Evolutionary conservation across 1,284 basidiomycete genomes (phyloP).

Genomic region (Xanthoconium separans): DNA sequence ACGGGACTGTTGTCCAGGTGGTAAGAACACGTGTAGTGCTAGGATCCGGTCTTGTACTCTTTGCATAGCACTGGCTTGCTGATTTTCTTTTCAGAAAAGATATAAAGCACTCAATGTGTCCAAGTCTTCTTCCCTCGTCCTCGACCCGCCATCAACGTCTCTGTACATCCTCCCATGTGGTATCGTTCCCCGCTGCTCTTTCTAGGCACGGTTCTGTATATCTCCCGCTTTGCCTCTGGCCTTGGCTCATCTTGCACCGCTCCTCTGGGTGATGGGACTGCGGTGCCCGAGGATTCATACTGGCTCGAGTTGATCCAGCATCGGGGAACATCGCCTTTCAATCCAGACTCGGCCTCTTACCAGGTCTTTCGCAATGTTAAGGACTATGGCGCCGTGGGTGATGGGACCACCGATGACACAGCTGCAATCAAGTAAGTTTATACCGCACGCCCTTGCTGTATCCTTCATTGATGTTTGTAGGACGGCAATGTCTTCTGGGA

Average conservation of each 20-base stretch:
- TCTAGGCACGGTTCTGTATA: slow-evolving; percentile 12
- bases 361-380: slow-evolving; percentile 54
- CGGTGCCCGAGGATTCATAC: slow-evolving; percentile 43
- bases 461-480: slow-evolving; percentile 14
- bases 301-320: slow-evolving; percentile 55
- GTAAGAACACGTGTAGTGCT: no score
- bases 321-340: slow-evolving; percentile 63
- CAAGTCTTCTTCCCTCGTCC: no score
- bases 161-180: no score
- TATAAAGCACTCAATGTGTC: no score
- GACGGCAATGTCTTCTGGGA: slow-evolving; percentile 25
- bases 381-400: slow-evolving; percentile 31
- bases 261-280: slow-evolving; percentile 18
- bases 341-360: slow-evolving; percentile 53
- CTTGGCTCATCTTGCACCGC: slow-evolving; percentile 26
- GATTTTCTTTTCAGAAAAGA: no score
- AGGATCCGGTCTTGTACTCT: no score
- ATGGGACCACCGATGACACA: slow-evolving; percentile 32
- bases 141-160: no score
- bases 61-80: no score
- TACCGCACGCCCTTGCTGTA: no score
- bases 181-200: slow-evolving; percentile 7
- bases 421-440: slow-evolving; percentile 27
- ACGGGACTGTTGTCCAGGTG: no score
- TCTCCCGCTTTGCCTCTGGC: slow-evolving; percentile 1